Evolutionary conservation across 1,284 basidiomycete species (phyloP), one percentile per base, ranked within the genome.

Genomic region (Microbotryomycetes sp.): DNA sequence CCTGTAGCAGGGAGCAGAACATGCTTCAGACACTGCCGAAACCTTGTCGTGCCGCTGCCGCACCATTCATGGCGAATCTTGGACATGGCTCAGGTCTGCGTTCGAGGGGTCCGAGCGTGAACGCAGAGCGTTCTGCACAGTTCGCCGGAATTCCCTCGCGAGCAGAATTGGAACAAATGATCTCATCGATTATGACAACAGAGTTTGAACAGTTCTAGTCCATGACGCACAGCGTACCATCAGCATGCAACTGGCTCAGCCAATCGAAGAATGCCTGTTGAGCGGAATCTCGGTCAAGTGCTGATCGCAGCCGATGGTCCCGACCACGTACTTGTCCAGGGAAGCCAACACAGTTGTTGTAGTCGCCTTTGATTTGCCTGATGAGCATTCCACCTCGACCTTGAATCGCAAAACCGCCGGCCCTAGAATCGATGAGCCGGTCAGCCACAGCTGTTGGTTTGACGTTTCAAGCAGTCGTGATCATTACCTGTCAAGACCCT

Each of bases 331-430:
- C 86, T 6, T 86, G 81, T 0, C 82, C 86, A 3, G 90, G 90
- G 73, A 93, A 92, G 3, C 93, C 93, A 15, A 94, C 91, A 4
- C 91, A 87, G 71, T 97, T 97, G 73, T 89, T 83, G 73, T 87
- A 96, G 74, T 94, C 91, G 1, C 94, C 93, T 59, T 96, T 88
- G 29, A 97, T 83, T 69, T 87, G 86, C 52, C 87, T 81, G 54
- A 97, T 78, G 35, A 97, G 79, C 49, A 91, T 69, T 2, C 86
- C 86, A 0, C 91, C 93, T 1, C 86, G 78, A 2, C 91, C 91
- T 85, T 97, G 94, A 51, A 94, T 85, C 3, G 91, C 91, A 74
- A 97, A 97, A 0, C 94, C 94, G 4, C 93, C 94, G 0, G 93
- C 93, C 23, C 66, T 67, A 47, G 15, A 15, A 21, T 18, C 1